phyloP scores from a whole-genome alignment of 192 early-diverging fungal genomes.

The Linnemannia hyalina region DNA sequence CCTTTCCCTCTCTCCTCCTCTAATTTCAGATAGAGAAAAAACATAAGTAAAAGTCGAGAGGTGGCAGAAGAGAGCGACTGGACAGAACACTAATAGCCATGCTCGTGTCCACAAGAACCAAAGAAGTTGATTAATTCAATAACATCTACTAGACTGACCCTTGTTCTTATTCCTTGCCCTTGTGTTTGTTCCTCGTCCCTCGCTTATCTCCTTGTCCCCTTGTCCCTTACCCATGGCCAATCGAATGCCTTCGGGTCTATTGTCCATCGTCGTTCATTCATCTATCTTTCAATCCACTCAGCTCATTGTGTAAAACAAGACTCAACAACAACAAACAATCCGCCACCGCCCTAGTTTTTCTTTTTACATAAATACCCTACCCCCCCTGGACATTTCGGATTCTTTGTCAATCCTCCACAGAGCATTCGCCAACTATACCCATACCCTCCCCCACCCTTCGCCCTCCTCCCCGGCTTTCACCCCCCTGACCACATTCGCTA shows the following conservation, averaged over 20 bases:
- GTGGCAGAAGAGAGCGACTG: not conserved
- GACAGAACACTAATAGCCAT: not conserved
- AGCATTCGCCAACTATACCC: conserved; percentile 21
- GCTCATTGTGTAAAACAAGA: not conserved
- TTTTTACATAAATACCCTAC: conserved; percentile 13
- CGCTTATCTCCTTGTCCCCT: not conserved
- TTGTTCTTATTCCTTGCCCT: not conserved
- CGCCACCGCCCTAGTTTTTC: not conserved
- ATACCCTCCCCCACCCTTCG: not conserved
- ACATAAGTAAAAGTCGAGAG: too few species aligned
- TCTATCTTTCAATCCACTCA: not conserved
- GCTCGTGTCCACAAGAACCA: not conserved
- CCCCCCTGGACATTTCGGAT: not conserved
- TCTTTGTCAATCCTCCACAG: conserved; percentile 26
- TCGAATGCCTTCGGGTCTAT: not conserved
- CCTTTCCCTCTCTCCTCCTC: too few species aligned
- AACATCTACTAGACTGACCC: not conserved
- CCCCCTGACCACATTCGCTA: not conserved
- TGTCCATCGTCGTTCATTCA: not conserved
- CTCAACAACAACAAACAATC: too few species aligned
- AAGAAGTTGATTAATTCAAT: not conserved
- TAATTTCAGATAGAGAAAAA: too few species aligned
- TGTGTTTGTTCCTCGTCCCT: not conserved
- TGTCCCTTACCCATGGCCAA: not conserved
- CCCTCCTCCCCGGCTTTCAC: not conserved